These are phyloP conservation scores for Breynia disticha DNA, from an alignment of 441 rosid genomes.

Conservation along the genomic window DNA sequence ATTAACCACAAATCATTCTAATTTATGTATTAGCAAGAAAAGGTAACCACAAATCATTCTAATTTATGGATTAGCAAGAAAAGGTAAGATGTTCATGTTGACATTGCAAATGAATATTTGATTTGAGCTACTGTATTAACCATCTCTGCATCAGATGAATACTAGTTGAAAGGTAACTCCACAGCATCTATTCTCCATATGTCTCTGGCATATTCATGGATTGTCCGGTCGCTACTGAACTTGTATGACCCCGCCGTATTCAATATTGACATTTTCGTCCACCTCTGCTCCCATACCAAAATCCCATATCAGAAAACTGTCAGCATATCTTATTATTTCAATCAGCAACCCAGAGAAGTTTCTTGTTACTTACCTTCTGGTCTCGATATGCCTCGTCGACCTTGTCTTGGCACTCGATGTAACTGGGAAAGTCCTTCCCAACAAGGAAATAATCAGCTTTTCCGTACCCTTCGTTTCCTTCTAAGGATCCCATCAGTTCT, in stretches of 20 bases:
- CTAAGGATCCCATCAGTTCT: conserved; percentile 51
- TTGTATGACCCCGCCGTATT: conserved; percentile 50
- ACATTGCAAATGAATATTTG: too few species aligned
- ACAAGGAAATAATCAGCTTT: conserved; percentile 48
- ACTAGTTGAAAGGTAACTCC: conserved; percentile 11
- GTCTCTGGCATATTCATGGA: conserved; percentile 42
- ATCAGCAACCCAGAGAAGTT: neutral
- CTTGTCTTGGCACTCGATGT: conserved; percentile 45
- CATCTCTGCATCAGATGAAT: too few species aligned
- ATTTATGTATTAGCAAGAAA: too few species aligned
- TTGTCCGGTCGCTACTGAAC: conserved; percentile 50
- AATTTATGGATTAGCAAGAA: too few species aligned
- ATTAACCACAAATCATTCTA: too few species aligned
- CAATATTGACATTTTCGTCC: conserved; percentile 53
- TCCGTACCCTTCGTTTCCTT: conserved; percentile 51
- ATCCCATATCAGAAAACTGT: neutral
- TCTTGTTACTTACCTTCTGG: conserved; percentile 29
- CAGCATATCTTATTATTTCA: neutral
- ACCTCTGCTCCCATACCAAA: conserved; percentile 26
- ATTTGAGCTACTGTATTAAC: too few species aligned
- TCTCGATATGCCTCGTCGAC: conserved; percentile 46
- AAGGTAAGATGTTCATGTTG: too few species aligned
- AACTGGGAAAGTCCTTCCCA: conserved; percentile 51
- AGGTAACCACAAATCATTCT: too few species aligned
- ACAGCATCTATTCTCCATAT: conserved; percentile 36